Conservation (phyloP, 441 rosid genomes). For the Bocquillonia castaneifolia region DNA sequence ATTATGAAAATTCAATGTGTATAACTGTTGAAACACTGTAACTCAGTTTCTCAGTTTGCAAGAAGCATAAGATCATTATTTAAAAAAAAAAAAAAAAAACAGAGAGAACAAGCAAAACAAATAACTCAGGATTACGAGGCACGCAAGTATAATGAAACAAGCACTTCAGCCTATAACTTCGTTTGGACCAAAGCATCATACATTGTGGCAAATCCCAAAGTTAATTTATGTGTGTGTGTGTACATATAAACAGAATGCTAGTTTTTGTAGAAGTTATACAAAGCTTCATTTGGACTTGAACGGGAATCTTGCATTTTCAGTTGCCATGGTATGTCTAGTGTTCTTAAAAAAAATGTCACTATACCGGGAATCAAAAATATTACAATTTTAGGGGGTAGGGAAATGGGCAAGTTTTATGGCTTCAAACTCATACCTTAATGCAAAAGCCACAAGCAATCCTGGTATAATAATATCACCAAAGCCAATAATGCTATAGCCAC, state of each 20-base stretch:
- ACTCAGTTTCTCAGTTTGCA: not conserved
- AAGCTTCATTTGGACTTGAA: not conserved
- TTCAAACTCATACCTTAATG: conserved; percentile 41
- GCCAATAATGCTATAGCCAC: conserved; percentile 81
- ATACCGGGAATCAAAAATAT: no score
- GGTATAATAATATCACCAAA: conserved; percentile 83
- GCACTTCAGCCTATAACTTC: not conserved
- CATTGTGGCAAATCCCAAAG: no score
- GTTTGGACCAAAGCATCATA: not conserved
- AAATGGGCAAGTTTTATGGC: conserved; percentile 19
- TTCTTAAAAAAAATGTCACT: no score
- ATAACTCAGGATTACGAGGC: not conserved
- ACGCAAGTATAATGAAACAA: not conserved
- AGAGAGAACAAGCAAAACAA: no score
- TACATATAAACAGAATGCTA: no score
- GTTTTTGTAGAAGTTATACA: no score
- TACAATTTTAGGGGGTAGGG: no score
- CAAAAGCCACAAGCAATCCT: conserved; percentile 65
- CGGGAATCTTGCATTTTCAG: not conserved
- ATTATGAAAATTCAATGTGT: not conserved
- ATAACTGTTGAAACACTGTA: not conserved
- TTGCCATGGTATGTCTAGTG: no score
- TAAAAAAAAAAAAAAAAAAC: no score
- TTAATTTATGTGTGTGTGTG: no score
- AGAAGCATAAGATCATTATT: conserved; percentile 6